Evolutionary conservation across 371 early-diverging fungal genomes (phyloP).

Genomic region (Mucor mucedo): DNA sequence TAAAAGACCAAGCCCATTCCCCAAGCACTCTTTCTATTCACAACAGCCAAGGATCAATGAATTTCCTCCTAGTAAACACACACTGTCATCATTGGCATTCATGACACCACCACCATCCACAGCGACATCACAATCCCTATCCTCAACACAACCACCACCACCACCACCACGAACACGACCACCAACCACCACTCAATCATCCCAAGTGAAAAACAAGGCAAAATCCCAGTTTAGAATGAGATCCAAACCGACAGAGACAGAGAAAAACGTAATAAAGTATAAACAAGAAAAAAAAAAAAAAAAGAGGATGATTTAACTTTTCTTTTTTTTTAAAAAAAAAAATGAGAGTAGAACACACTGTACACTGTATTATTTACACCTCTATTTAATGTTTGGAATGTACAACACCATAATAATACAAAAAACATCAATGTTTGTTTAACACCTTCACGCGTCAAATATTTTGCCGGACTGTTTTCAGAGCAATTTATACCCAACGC

Average conservation of each 20-base stretch:
- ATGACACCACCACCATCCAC: too few relatives aligned
- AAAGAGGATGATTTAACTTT: background rate
- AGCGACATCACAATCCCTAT: too few relatives aligned
- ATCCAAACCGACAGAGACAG: background rate
- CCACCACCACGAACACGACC: too few relatives aligned
- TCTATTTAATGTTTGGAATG: background rate
- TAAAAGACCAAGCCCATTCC: too few relatives aligned
- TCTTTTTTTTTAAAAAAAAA: too few relatives aligned
- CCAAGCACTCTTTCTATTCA: too few relatives aligned
- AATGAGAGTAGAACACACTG: background rate
- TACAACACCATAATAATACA: background rate
- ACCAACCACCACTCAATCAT: too few relatives aligned
- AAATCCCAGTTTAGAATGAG: background rate
- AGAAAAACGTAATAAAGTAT: background rate
- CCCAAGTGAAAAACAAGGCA: too few relatives aligned
- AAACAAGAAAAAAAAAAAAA: background rate
- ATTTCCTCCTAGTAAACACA: too few relatives aligned
- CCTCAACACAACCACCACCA: too few relatives aligned
- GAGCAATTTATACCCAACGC: background rate
- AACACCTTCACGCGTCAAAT: background rate
- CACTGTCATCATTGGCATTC: too few relatives aligned
- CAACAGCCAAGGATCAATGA: too few relatives aligned
- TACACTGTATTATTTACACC: background rate
- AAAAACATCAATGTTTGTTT: background rate
- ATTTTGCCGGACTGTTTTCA: background rate